Base-by-base conservation (phyloP, 371 early-diverging fungal genomes). In the Mortierella sp. region DNA sequence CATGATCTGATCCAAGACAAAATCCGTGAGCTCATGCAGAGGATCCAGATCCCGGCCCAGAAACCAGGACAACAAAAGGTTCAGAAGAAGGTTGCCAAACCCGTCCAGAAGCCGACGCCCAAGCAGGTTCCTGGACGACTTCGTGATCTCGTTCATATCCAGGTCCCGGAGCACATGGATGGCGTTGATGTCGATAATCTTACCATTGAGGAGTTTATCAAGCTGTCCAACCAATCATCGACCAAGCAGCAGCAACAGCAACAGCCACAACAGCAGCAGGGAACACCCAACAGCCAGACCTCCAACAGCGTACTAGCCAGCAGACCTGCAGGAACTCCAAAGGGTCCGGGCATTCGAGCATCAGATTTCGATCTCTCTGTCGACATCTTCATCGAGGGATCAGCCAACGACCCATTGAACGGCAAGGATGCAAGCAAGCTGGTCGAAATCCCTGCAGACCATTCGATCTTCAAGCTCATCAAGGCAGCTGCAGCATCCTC, bases 11-110 rank as follows among this genome's bases (percentile, higher is more conserved):
- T 65, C 14, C 65, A 65, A 24, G 65, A 65, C 65, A 65, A 65
- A 10, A 65, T 65, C 65, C 65, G 41, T 18, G 65, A 65, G 38
- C 65, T 65, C 65, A 65, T 65, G 65, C 65, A 65, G 41, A 65
- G 38, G 65, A 65, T 65, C 3, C 65, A 65, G 65, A 35, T 41
- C 8, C 65, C 65, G 1, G 65, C 21, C 7, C 65, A 65, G 38
- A 65, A 65, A 10, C 65, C 65, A 32, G 65, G 65, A 10, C 65
- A 65, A 21, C 65, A 65, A 38, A 65, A 65, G 24, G 65, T 65
- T 3, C 65, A 65, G 32, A 65, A 65, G 21, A 65, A 65, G 24
- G 65, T 65, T 5, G 38, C 65, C 38, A 65, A 65, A 8, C 24
- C 65, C 6, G 38, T 65, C 21, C 65, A 65, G 35, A 65, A 65